Conservation (phyloP, 2,329 filamentous ascomycete species). For the Emericellopsis cladophorae region DNA sequence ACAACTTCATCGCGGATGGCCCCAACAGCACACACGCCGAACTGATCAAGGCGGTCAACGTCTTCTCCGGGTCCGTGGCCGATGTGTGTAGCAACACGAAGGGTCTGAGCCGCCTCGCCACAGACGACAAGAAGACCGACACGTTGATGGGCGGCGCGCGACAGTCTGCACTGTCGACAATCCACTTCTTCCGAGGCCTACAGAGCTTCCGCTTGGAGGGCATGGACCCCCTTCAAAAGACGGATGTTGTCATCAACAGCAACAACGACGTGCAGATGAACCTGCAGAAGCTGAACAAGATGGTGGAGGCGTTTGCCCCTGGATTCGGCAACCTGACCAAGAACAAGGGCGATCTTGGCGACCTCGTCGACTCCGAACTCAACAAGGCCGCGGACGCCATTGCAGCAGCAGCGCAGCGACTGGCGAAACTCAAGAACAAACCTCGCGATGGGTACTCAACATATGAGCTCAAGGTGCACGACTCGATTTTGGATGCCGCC, state of each 20-base stretch:
- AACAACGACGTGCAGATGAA: constrained; percentile 95
- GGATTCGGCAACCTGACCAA: constrained; percentile 71
- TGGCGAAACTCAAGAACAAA: constrained; percentile 90
- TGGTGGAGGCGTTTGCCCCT: constrained; percentile 83
- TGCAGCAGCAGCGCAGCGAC: constrained; percentile 75
- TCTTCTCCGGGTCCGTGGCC: constrained; percentile 80
- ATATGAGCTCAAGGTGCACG: constrained; percentile 92
- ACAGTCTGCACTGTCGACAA: constrained; percentile 72
- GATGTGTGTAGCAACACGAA: constrained; percentile 96
- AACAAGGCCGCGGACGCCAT: constrained; percentile 92
- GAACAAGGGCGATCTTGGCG: constrained; percentile 76
- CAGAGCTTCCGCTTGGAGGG: constrained; percentile 90
- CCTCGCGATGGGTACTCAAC: constrained; percentile 91
- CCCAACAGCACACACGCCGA: constrained; percentile 82
- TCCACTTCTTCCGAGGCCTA: constrained; percentile 88
- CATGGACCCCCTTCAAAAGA: constrained; percentile 83
- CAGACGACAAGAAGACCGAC: constrained; percentile 90
- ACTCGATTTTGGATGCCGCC: constrained; percentile 86
- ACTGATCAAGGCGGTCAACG: constrained; percentile 83
- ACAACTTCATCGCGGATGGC: constrained; percentile 95
- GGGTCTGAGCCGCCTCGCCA: constrained; percentile 82
- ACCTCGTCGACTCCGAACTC: constrained; percentile 84
- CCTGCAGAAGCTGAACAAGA: constrained; percentile 83
- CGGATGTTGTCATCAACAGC: constrained; percentile 92
- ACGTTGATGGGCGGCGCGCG: constrained; percentile 72